phyloP scores from a whole-genome alignment of 129 eudicot species.

The Glebionis coronaria region DNA sequence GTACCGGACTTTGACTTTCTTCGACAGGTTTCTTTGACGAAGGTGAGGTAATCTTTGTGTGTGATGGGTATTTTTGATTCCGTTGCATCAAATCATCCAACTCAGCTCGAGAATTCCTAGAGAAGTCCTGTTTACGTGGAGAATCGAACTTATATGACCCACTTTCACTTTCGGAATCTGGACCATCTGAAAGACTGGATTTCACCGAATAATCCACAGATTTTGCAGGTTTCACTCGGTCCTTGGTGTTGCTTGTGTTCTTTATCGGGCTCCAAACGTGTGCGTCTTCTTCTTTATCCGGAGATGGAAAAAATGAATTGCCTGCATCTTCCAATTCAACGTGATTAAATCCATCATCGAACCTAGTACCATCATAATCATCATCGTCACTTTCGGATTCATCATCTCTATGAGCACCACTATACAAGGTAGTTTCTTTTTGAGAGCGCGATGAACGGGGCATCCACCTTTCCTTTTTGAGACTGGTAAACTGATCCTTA shows the following conservation, averaged over 20 bases:
- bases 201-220: constrained; percentile 21
- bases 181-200: constrained; percentile 44
- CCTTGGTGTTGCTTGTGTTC: constrained; percentile 15
- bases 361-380: constrained; percentile 35
- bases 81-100: no score
- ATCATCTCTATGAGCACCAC: constrained; percentile 26
- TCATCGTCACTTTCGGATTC: constrained; percentile 51
- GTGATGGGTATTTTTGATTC: constrained; percentile 34
- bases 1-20: constrained; percentile 21
- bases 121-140: no score
- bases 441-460: constrained; percentile 31
- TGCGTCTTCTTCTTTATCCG: constrained; percentile 27
- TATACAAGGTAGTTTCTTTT: constrained; percentile 26
- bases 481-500: no score
- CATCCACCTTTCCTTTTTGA: no score
- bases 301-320: constrained; percentile 39
- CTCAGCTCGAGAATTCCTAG: no score
- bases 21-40: constrained; percentile 20
- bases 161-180: constrained; percentile 43
- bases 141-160: constrained; percentile 10
- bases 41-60: constrained; percentile 33
- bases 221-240: neutral
- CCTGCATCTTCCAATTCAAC: constrained; percentile 40
- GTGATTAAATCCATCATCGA: constrained; percentile 39
- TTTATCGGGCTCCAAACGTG: constrained; percentile 32